Conservation (phyloP, 2,329 filamentous ascomycete genomes). For the Hypoxylon sp. region DNA sequence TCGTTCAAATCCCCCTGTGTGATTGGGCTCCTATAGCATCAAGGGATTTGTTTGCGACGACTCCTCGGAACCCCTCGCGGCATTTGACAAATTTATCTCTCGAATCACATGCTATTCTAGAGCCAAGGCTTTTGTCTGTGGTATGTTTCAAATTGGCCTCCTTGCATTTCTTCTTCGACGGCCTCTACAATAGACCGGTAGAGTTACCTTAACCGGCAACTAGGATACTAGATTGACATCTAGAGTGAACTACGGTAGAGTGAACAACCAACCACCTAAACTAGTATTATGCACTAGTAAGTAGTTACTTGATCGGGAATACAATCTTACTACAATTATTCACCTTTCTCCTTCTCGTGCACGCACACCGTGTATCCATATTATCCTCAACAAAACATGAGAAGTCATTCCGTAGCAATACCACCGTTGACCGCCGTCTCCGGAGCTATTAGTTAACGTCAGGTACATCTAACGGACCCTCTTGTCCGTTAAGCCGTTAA, state of each 20-base stretch:
- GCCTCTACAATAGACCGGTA: constrained; percentile 22
- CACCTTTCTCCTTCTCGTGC: constrained; percentile 9
- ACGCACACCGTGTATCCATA: constrained; percentile 1
- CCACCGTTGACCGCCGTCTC: constrained; percentile 25
- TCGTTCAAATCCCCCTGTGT: constrained; percentile 35
- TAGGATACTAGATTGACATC: background rate
- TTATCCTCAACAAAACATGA: background rate
- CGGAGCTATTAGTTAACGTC: constrained; percentile 18
- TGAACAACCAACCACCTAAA: background rate
- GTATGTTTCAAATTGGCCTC: constrained; percentile 38
- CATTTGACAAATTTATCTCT: constrained; percentile 37
- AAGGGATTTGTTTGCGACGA: constrained; percentile 36
- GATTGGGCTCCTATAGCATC: constrained; percentile 45
- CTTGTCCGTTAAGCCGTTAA: constrained; percentile 21
- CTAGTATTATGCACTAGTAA: constrained; percentile 10
- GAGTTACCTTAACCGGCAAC: constrained; percentile 27
- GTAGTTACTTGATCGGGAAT: constrained; percentile 4
- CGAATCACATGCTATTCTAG: constrained; percentile 35
- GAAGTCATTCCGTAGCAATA: constrained; percentile 21
- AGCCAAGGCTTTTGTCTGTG: constrained; percentile 37
- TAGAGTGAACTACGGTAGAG: background rate
- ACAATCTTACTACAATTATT: constrained; percentile 5
- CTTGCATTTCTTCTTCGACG: constrained; percentile 26
- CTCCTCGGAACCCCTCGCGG: constrained; percentile 39
- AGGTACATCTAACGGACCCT: constrained; percentile 14